Base-by-base conservation (phyloP, 2,329 filamentous ascomycete species). In the Cordyceps javanica region DNA sequence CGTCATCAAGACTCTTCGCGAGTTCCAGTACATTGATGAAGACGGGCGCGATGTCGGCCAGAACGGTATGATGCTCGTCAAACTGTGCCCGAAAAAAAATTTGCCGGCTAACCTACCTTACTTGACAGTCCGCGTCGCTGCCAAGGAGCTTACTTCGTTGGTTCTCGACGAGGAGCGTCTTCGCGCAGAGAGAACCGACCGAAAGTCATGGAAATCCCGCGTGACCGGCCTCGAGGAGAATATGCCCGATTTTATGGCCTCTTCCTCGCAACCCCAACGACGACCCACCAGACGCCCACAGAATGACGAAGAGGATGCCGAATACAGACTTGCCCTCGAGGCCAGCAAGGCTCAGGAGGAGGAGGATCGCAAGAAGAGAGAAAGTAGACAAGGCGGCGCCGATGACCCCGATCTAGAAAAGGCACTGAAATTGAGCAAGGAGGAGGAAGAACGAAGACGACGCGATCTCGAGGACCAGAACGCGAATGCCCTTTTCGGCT, bases 1-100 rank as follows among this genome's bases (percentile, higher is more conserved):
- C 75, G 94, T 99, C 73, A 96, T 99, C 79, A 97, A 97, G 79
- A 99, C 94, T 30, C 75, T 99, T 71, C 88, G 94, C 69, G 94
- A 99, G 73, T 99, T 99, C 67, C 89, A 94, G 69, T 96, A 97
- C 71, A 84, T 96, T 54, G 94, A 99, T 64, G 94, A 99, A 68
- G 94, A 99, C 62, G 91, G 92, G 49, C 85, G 89, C 62, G 94
- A 99, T 70, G 94, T 99, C 51, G 94, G 94, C 57, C 91, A 96
- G 69, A 97, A 97, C 75, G 93, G 94, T 97, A 78, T 65, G 85
- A 74, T 26, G 25, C 19, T 41, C 21, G 9, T 13, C n/a, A 26
- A 50, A 34, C 0, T 28, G 25, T 13, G 10, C 23, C 21, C 11
- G 2, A n/a, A 42, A 23, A 41, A 2, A 8, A 0, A 39, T 16